Conservation (phyloP, 805 yeast species). For the Starmerella davenportii region DNA sequence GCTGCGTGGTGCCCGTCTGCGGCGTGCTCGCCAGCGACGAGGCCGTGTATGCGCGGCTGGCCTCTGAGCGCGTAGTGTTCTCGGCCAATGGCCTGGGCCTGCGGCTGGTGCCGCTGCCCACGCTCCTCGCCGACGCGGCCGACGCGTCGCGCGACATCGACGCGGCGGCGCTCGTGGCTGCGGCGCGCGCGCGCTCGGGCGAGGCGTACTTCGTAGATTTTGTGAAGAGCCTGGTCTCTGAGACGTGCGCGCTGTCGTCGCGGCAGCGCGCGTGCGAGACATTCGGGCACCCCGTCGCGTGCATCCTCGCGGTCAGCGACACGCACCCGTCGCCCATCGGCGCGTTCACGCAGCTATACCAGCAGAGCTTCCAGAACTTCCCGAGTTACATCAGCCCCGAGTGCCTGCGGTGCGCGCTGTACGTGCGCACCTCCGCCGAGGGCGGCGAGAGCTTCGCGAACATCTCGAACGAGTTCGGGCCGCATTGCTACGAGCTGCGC, state of each 20-base stretch:
- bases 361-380: conserved; percentile 27
- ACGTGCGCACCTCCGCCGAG: neutral
- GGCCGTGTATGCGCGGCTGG: neutral
- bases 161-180: neutral
- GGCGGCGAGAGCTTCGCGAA: conserved; percentile 7
- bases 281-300: conserved; percentile 69
- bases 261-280: conserved; percentile 31
- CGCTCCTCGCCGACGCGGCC: neutral
- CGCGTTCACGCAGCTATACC: conserved; percentile 34
- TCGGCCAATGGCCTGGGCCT: neutral
- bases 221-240: neutral
- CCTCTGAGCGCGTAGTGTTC: neutral
- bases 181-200: neutral
- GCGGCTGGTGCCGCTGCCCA: neutral
- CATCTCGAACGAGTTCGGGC: conserved; percentile 18
- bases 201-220: neutral
- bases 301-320: conserved; percentile 47
- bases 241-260: neutral
- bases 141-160: neutral
- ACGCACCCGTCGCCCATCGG: conserved; percentile 42
- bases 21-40: neutral
- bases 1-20: neutral
- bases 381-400: conserved; percentile 15
- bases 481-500: conserved; percentile 23
- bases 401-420: conserved; percentile 10